Conservation (phyloP, 2,329 filamentous ascomycete species). For the Helminthosporium solani region DNA sequence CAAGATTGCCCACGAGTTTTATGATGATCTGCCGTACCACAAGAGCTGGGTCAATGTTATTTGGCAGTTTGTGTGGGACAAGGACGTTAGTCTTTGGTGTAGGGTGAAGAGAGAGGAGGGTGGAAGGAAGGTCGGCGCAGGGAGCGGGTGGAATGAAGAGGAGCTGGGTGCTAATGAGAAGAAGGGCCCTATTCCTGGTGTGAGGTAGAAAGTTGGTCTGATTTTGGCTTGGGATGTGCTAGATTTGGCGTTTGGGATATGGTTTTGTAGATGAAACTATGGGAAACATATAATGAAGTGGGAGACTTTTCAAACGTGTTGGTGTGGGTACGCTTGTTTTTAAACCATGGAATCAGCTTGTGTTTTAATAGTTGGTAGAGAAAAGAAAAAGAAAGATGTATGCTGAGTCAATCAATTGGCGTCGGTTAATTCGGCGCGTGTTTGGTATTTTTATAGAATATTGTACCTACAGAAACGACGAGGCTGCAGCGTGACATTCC, state of each 20-base stretch:
- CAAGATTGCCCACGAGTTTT: constrained; percentile 84
- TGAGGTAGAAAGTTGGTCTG: constrained; percentile 16
- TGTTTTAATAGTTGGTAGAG: too few species aligned
- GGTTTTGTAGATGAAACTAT: background rate
- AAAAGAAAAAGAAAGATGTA: too few species aligned
- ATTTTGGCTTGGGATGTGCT: background rate
- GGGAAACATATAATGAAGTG: too few species aligned
- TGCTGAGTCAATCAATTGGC: too few species aligned
- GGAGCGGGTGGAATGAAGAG: constrained; percentile 48
- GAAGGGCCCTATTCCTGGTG: constrained; percentile 48
- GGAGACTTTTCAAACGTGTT: too few species aligned
- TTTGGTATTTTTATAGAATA: too few species aligned
- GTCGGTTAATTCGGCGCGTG: too few species aligned
- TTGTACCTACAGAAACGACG: too few species aligned
- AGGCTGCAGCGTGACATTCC: too few species aligned
- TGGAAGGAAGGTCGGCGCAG: constrained; percentile 58
- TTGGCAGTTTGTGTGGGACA: constrained; percentile 93
- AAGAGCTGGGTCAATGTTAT: constrained; percentile 90
- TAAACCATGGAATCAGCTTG: too few species aligned
- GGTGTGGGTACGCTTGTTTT: too few species aligned
- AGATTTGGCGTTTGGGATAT: background rate
- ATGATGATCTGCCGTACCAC: constrained; percentile 81
- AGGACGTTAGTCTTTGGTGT: constrained; percentile 84
- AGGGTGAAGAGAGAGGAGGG: constrained; percentile 90
- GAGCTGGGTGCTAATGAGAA: constrained; percentile 51